Percentiles rank a stretch among this genome's conserved stretches.
Evolutionary conservation across 1,139 yeast genomes (phyloP).

Genomic region (Suhomyces bokatorum): DNA sequence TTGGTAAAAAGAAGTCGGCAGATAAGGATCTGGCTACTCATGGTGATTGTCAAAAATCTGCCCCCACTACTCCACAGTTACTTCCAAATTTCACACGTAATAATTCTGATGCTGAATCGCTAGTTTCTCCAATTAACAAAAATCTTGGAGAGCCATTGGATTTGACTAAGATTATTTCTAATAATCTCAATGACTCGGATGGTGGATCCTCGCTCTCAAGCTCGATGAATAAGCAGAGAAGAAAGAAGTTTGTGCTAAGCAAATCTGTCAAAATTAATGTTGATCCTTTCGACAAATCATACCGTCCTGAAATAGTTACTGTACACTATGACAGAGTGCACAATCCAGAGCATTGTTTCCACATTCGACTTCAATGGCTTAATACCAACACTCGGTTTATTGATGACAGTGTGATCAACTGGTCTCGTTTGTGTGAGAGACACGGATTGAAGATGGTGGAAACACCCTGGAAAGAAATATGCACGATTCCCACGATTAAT

Average conservation of each 20-base stretch:
- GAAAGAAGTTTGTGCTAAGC: slow-evolving; percentile 49
- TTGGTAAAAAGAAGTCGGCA: slow-evolving; percentile 30
- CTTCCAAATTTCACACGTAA: slow-evolving; percentile 22
- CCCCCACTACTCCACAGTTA: slow-evolving; percentile 18
- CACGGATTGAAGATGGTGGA: slow-evolving; percentile 89
- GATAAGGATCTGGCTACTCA: slow-evolving; percentile 5
- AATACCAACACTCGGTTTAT: slow-evolving; percentile 85
- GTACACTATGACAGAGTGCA: slow-evolving; percentile 92
- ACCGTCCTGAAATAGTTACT: slow-evolving; percentile 73
- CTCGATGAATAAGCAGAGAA: slow-evolving; percentile 26
- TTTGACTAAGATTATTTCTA: slow-evolving; percentile 28
- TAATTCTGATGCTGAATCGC: slow-evolving; percentile 33
- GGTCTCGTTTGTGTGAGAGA: slow-evolving; percentile 82
- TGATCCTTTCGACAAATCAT: slow-evolving; percentile 71
- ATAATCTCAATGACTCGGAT: slow-evolving; percentile 31
- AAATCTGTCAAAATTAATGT: slow-evolving; percentile 69
- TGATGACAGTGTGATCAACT: slow-evolving; percentile 79
- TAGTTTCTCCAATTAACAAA: slow-evolving; percentile 27
- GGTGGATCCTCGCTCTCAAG: slow-evolving; percentile 35
- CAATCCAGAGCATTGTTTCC: slow-evolving; percentile 94
- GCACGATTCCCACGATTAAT: slow-evolving; percentile 69
- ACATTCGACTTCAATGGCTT: slow-evolving; percentile 88
- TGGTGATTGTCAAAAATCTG: background rate
- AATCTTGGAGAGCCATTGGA: slow-evolving; percentile 23
- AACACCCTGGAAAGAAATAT: slow-evolving; percentile 86